These are phyloP conservation scores for Aspergillus fumigatus DNA, from an alignment of 2,329 filamentous ascomycete genomes.

Conservation along the genomic window DNA sequence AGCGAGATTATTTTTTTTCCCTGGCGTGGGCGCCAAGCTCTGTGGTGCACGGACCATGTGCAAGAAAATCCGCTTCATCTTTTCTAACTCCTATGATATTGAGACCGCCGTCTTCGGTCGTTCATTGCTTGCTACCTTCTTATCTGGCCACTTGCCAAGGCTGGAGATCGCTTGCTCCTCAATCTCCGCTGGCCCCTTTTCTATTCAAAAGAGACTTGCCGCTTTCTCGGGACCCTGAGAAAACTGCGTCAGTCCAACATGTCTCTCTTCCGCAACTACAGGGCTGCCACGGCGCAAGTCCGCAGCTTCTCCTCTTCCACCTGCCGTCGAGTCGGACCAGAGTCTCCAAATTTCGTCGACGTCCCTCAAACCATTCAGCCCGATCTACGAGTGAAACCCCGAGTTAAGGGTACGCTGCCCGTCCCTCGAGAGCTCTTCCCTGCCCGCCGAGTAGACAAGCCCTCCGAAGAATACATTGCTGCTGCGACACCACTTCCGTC, in stretches of 20 bases:
- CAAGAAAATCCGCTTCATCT: constrained; percentile 35
- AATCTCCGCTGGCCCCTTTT: not conserved
- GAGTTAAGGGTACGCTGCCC: constrained; percentile 73
- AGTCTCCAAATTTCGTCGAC: constrained; percentile 83
- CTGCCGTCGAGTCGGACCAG: constrained; percentile 51
- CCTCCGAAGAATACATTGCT: constrained; percentile 56
- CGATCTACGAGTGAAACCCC: constrained; percentile 45
- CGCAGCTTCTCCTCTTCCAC: constrained; percentile 38
- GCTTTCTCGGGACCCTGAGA: not conserved
- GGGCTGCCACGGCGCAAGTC: constrained; percentile 34
- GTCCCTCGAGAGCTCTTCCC: constrained; percentile 77
- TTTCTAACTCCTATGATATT: constrained; percentile 18
- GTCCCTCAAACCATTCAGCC: constrained; percentile 74
- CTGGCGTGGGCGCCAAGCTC: constrained; percentile 26
- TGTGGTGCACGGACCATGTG: constrained; percentile 33
- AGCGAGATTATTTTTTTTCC: constrained; percentile 30
- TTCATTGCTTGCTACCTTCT: constrained; percentile 8
- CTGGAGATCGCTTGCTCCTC: constrained; percentile 1
- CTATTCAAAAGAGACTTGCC: not conserved
- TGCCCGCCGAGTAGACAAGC: constrained; percentile 56
- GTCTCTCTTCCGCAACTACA: constrained; percentile 35
- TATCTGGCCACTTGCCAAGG: constrained; percentile 3
- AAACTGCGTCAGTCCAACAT: constrained; percentile 18
- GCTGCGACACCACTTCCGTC: constrained; percentile 55
- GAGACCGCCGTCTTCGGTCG: constrained; percentile 18